Evolutionary conservation across 2,329 filamentous ascomycete genomes (phyloP), one percentile per base, ranked within the genome.

Genomic region (Chaetomium sp.): DNA sequence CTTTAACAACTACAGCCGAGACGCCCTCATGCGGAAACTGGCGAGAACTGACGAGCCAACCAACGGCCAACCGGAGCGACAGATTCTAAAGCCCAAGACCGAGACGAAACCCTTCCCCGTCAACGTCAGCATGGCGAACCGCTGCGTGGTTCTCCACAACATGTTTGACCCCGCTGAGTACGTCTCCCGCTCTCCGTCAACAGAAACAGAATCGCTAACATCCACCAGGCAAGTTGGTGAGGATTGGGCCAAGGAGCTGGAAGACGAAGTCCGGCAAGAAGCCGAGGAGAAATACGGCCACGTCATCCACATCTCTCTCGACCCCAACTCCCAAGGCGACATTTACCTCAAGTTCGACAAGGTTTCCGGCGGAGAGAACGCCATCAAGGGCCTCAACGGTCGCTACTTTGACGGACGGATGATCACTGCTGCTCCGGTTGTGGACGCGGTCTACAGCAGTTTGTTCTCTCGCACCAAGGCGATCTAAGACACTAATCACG

Each of bases 271-370:
- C 75, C 90, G 91, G 78, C 84, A 87, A 74, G 95, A 99, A 83
- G 97, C 94, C 77, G 91, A 96, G 81, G 85, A 88, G 73, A 96
- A 95, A 83, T 99, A 98, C 83, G 95, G 95, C 75, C 91, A 94
- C 73, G 94, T 99, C 74, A 93, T 98, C 78, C 95, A 99, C 87
- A 96, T 98, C 79, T 87, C 93, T 72, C 86, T 97, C 79, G 94
- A 98, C 82, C 88, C 91, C 71, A 96, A 96, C 80, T 95, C 93
- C 56, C 87, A 91, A 78, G 95, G 95, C 79, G 95, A 99, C 76
- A 94, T 99, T 73, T 99, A 97, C 79, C 88, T 99, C 78, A 99
- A 99, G 79, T 99, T 99, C 81, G 93, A 97, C 79, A 90, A 92
- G 74, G 91, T 98, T 68, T 88, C 93, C 77, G 94, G 94, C 72